A percentile compares a stretch with the other conserved stretches of the same genome.
Evolutionary conservation across 805 yeast species (phyloP).

Genomic region (Wickerhamiella sergipiensis): DNA sequence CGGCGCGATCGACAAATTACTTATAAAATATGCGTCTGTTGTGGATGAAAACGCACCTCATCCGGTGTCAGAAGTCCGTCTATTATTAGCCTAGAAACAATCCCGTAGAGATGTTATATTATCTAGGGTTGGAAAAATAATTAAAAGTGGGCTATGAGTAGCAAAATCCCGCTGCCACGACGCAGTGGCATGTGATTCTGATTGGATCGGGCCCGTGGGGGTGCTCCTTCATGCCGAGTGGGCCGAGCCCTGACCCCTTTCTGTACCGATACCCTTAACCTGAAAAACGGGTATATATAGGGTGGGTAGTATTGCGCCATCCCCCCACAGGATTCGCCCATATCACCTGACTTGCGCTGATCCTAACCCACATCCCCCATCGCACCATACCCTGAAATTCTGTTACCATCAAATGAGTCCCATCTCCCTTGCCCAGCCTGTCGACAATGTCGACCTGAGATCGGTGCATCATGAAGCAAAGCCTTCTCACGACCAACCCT

Average conservation of each 20-base stretch:
- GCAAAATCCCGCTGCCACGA: too few species aligned
- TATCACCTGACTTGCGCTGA: slow-evolving; percentile 5
- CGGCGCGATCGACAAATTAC: slow-evolving; percentile 22
- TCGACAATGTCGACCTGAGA: background rate
- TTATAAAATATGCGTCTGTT: slow-evolving; percentile 21
- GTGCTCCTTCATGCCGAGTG: background rate
- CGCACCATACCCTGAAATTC: background rate
- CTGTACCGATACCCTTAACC: background rate
- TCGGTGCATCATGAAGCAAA: background rate
- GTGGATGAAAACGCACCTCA: slow-evolving; percentile 3
- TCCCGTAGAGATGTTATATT: background rate
- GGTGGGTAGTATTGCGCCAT: background rate
- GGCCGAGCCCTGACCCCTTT: background rate
- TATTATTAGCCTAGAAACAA: background rate
- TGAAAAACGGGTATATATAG: background rate
- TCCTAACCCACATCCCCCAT: background rate
- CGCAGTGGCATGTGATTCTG: background rate
- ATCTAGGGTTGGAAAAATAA: background rate
- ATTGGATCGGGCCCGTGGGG: background rate
- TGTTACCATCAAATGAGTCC: background rate
- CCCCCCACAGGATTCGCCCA: slow-evolving; percentile 4
- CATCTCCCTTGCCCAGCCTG: background rate
- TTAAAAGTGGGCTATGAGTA: too few species aligned
- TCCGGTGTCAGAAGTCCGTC: background rate
- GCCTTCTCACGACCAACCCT: background rate